A percentile compares a stretch with the other conserved stretches of the same genome.
phyloP scores from a whole-genome alignment of 1,284 basidiomycete species.

The Cutaneotrichosporon spelunceum region DNA sequence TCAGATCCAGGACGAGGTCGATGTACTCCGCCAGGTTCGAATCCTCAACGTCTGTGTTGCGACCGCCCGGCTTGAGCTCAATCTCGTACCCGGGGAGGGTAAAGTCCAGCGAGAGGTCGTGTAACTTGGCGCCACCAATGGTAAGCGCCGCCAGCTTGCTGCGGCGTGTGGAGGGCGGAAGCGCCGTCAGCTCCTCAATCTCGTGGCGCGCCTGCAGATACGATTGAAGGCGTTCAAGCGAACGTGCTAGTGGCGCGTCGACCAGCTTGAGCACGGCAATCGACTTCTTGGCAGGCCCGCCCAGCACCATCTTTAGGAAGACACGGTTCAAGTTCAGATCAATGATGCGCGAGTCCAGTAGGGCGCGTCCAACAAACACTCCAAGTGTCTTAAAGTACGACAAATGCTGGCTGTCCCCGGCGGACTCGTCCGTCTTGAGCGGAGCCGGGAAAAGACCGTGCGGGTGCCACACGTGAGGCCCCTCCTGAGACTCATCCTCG shows the following conservation, averaged over 20 bases:
- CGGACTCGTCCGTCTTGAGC: slow-evolving; percentile 59
- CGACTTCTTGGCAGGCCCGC: slow-evolving; percentile 75
- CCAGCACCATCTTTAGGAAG: slow-evolving; percentile 83
- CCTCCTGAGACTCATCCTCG: slow-evolving; percentile 63
- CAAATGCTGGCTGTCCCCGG: slow-evolving; percentile 48
- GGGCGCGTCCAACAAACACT: slow-evolving; percentile 95
- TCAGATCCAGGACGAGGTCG: slow-evolving; percentile 70
- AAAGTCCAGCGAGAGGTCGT: slow-evolving; percentile 89
- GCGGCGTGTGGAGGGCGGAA: slow-evolving; percentile 43
- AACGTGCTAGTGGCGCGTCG: slow-evolving; percentile 78
- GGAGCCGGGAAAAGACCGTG: slow-evolving; percentile 87
- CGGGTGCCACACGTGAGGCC: slow-evolving; percentile 73
- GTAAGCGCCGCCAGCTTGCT: slow-evolving; percentile 48
- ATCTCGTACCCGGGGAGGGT: slow-evolving; percentile 93
- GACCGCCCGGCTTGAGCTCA: slow-evolving; percentile 78
- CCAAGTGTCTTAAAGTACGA: slow-evolving; percentile 87
- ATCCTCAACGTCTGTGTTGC: slow-evolving; percentile 71
- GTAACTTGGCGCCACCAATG: slow-evolving; percentile 62
- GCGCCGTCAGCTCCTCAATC: slow-evolving; percentile 48
- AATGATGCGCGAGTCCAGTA: slow-evolving; percentile 95
- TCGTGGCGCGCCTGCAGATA: slow-evolving; percentile 52
- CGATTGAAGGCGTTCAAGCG: slow-evolving; percentile 72
- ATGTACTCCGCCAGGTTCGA: slow-evolving; percentile 89
- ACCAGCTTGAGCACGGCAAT: slow-evolving; percentile 78
- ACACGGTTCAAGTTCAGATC: slow-evolving; percentile 90